These are phyloP conservation scores for Coelastrella sp. DNA, from an alignment of 139 green algal species.

Conservation along the genomic window DNA sequence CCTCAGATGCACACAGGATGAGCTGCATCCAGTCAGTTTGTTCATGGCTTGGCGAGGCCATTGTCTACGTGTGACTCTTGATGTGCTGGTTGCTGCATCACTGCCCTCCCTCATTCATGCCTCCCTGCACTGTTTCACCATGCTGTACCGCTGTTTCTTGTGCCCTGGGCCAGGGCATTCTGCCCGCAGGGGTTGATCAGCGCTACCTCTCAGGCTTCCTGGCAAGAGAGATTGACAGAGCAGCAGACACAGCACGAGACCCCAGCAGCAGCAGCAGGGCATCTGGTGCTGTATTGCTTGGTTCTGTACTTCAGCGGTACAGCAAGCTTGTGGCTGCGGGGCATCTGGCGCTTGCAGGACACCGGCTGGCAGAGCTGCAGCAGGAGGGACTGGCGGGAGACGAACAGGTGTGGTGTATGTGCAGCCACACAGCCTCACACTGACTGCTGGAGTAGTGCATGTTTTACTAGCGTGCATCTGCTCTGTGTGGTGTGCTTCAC, in stretches of 20 bases:
- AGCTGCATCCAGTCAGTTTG: no score
- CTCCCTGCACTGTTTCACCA: no score
- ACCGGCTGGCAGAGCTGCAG: constrained; percentile 33
- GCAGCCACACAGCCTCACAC: not conserved
- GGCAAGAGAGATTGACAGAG: constrained; percentile 20
- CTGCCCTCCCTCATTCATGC: no score
- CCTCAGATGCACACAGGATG: no score
- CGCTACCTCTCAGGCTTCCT: constrained; percentile 40
- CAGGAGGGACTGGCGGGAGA: constrained; percentile 19
- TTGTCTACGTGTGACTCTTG: no score
- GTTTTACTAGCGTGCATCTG: no score
- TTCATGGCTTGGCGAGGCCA: no score
- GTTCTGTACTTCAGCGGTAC: constrained; percentile 2
- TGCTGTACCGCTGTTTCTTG: not conserved
- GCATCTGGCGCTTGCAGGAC: not conserved
- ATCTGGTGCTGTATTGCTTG: constrained; percentile 1
- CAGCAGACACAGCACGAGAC: constrained; percentile 16
- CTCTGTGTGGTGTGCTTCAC: no score
- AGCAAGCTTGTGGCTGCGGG: not conserved
- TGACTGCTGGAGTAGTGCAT: no score
- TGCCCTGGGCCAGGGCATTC: not conserved
- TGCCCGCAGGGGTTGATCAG: not conserved
- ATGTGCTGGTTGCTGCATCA: no score
- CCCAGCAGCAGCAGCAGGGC: constrained; percentile 3
- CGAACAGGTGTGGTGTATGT: not conserved